Percentiles rank a stretch among this genome's conserved stretches.
Evolutionary conservation across 371 early-diverging fungal genomes (phyloP).

Genomic region (Choanephora cucurbitarum): DNA sequence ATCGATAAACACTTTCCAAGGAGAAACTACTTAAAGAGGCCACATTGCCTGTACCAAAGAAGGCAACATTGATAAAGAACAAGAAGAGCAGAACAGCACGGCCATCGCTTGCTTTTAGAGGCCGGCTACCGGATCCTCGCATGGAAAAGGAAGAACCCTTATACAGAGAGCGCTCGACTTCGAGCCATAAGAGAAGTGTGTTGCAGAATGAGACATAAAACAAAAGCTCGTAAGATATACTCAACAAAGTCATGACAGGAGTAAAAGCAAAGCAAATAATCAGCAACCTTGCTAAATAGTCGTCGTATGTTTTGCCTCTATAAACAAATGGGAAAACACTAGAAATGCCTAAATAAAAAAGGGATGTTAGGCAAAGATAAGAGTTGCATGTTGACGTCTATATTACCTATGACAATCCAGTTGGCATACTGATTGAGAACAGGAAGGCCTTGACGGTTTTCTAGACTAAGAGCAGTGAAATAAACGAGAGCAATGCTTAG

Average conservation of each 20-base stretch:
- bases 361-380: not conserved
- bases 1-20: conserved; percentile 87
- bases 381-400: not conserved
- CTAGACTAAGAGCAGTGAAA: conserved; percentile 53
- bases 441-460: conserved; percentile 67
- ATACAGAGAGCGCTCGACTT: conserved; percentile 70
- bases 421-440: conserved; percentile 67
- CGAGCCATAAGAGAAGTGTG: conserved; percentile 79
- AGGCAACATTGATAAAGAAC: conserved; percentile 89
- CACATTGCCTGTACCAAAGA: conserved; percentile 96
- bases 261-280: conserved; percentile 86
- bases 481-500: conserved; percentile 53
- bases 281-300: conserved; percentile 77
- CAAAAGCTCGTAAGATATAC: conserved; percentile 85
- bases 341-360: conserved; percentile 47
- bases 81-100: conserved; percentile 79
- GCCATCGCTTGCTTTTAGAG: conserved; percentile 58
- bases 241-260: conserved; percentile 84
- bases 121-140: conserved; percentile 13
- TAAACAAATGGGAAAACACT: conserved; percentile 67
- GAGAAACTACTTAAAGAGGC: conserved; percentile 89
- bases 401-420: conserved; percentile 69
- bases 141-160: not conserved
- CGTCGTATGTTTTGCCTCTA: conserved; percentile 62
- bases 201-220: conserved; percentile 85